These are phyloP conservation scores for Acacia concinna DNA, from an alignment of 331 rosid genomes.

Conservation along the genomic window DNA sequence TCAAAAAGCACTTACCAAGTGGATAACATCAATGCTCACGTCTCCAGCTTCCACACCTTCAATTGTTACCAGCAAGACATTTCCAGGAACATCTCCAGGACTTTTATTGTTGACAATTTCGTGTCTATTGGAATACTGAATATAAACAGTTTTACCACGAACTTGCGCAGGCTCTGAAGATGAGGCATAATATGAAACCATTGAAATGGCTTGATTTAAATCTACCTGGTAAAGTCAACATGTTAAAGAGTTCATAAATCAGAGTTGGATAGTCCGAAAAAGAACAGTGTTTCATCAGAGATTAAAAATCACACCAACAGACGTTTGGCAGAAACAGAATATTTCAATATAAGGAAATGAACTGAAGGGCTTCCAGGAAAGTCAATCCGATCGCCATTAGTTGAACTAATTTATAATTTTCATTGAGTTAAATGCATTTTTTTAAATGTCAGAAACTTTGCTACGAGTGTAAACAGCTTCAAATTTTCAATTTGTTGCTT, in stretches of 20 bases:
- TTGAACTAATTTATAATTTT: not conserved
- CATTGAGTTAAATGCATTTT: not conserved
- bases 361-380: not conserved
- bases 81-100: conserved; percentile 86
- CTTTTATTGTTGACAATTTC: conserved; percentile 89
- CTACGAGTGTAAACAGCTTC: not conserved
- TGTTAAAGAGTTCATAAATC: conserved; percentile 15
- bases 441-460: not conserved
- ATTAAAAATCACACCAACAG: not conserved
- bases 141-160: conserved; percentile 80
- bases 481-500: not conserved
- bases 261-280: conserved; percentile 4
- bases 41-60: conserved; percentile 92
- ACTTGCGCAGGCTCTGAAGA: conserved; percentile 85
- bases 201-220: conserved; percentile 82
- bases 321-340: not conserved
- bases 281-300: conserved; percentile 9
- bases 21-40: conserved; percentile 88
- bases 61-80: conserved; percentile 80
- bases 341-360: not conserved
- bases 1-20: conserved; percentile 55
- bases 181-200: conserved; percentile 89
- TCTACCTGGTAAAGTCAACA: conserved; percentile 56
- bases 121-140: conserved; percentile 84
- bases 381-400: not conserved